Percentiles rank a stretch among this genome's conserved stretches.
Evolutionary conservation across 331 rosid genomes (phyloP).

Genomic region (Telfairia occidentalis): DNA sequence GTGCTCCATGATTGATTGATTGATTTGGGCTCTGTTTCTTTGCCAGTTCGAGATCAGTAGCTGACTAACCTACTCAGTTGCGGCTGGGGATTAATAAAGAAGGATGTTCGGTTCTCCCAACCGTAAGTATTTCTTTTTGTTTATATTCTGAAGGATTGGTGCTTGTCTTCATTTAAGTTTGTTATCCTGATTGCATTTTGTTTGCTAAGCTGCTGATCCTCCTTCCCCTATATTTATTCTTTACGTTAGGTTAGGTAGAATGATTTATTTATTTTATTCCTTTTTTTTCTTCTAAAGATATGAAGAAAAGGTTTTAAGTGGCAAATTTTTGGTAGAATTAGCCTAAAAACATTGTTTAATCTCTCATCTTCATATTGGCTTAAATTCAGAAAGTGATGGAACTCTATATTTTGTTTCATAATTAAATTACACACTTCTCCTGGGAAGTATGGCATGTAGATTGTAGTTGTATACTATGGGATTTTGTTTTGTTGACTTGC

Average conservation of each 20-base stretch:
- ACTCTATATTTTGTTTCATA: background rate
- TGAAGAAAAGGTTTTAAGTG: background rate
- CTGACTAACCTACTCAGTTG: constrained; percentile 10
- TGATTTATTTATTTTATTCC: too few relatives aligned
- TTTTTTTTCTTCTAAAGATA: background rate
- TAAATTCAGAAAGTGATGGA: background rate
- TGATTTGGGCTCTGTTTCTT: background rate
- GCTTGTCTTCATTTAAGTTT: constrained; percentile 2
- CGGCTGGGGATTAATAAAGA: constrained; percentile 9
- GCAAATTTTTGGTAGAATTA: background rate
- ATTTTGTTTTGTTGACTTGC: background rate
- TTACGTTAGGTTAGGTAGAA: background rate
- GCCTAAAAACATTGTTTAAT: background rate
- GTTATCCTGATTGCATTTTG: background rate
- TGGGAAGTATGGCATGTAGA: background rate
- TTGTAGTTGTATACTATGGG: background rate
- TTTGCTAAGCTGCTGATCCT: background rate
- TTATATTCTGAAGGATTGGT: background rate
- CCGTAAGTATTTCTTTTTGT: constrained; percentile 44
- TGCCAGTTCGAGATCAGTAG: constrained; percentile 27
- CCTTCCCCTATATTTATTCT: background rate
- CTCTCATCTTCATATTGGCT: background rate
- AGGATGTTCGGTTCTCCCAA: constrained; percentile 68
- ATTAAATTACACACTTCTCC: background rate
- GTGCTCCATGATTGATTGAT: background rate